Base-by-base conservation (phyloP, 1,284 basidiomycete genomes). In the Melanopsichium pennsylvanicum region DNA sequence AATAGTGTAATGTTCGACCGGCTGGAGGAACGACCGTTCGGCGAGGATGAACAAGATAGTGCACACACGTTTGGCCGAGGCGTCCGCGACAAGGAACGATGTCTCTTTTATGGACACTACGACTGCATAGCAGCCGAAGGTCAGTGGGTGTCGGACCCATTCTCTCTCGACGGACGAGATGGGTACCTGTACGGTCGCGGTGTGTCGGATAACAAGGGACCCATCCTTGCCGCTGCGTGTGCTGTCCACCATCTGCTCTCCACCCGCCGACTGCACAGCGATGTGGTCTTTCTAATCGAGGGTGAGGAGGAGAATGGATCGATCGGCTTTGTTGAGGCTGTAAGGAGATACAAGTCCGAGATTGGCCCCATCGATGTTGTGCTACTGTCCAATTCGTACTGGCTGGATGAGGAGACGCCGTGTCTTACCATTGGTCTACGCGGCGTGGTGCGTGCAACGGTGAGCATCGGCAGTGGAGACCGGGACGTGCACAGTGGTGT, bases 231-330 rank as follows among this genome's bases (percentile, higher is more conserved):
- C 1, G 86, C 90, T 7, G 95, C 94, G 0, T 92, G 89, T 72
- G 95, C 95, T 0, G 92, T 89, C 1, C 89, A 91, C 0, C 87
- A 90, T 32, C 81, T 98, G 34, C 85, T 93, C 3, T 85, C 88
- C 33, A 84, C 85, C 12, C 85, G 92, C 1, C 86, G 88, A 23
- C 86, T 98, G 1, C 89, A 88, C 26, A 86, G 93, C 1, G 95
- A 98, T 75, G 81, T 98, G 0, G 88, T 97, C 3, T 89, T 97
- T 81, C 83, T 97, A 42, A 88, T 97, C 29, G 95, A 98, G 82
- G 95, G 95, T 0, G 94, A 97, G 80, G 96, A 97, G 79, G 96
- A 98, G 81, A 88, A 88, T 18, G 95, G 95, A 5, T 94, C 92
- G 75, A 82, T 85, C 1, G 93, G 93, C 0, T 95, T 98, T 74